Evolutionary conservation across 176 grass and related monocot species (phyloP).

Genomic region (Musa beccarii): DNA sequence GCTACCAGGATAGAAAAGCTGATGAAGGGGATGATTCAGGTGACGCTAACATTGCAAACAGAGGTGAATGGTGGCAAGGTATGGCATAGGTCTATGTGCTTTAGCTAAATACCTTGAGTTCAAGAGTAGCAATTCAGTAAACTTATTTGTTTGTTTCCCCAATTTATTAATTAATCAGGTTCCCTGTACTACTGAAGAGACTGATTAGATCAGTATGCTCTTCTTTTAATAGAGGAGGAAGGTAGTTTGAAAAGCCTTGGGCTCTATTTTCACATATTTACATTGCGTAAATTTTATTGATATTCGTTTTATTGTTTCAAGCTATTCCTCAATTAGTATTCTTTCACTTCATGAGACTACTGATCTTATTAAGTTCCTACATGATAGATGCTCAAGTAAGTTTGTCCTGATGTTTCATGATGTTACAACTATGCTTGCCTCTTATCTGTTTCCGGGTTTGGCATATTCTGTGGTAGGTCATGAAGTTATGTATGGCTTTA

Average conservation of each 20-base stretch:
- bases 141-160: neutral
- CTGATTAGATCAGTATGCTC: neutral
- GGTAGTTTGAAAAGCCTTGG: neutral
- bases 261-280: neutral
- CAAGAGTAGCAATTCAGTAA: neutral
- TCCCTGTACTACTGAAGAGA: constrained; percentile 83
- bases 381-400: neutral
- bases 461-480: neutral
- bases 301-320: neutral
- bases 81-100: constrained; percentile 15
- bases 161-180: constrained; percentile 33
- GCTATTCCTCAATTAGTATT: neutral
- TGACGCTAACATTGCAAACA: constrained; percentile 37
- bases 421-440: neutral
- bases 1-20: constrained; percentile 40
- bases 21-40: constrained; percentile 45
- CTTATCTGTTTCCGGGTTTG: neutral
- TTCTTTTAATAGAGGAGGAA: neutral
- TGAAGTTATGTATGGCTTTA: neutral
- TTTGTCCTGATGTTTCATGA: neutral
- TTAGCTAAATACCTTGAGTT: constrained; percentile 11
- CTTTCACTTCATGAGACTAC: neutral
- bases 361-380: neutral
- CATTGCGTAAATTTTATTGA: neutral
- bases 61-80: constrained; percentile 99